Conservation (phyloP, 768 basidiomycete genomes). For the Phanerodontia chrysosporium region DNA sequence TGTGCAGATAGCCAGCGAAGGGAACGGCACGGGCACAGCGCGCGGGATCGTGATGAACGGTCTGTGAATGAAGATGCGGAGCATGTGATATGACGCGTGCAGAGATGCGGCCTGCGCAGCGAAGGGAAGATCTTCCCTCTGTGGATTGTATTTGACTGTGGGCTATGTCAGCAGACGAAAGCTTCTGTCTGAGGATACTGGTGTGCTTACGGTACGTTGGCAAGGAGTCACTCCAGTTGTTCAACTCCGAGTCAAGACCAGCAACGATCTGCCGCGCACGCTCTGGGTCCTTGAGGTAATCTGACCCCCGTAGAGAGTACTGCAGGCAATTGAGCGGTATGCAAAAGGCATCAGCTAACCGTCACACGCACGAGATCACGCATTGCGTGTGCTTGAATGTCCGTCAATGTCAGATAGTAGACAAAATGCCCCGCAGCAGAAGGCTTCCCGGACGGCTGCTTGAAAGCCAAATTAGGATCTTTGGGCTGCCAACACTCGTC, state of each 20-base stretch:
- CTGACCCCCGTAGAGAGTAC: neutral
- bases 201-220: conserved; percentile 54
- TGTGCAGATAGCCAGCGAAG: conserved; percentile 47
- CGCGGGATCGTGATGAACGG: conserved; percentile 70
- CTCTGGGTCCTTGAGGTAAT: neutral
- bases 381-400: conserved; percentile 59
- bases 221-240: neutral
- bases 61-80: conserved; percentile 68
- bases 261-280: conserved; percentile 48
- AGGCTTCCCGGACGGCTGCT: conserved; percentile 55
- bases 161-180: neutral
- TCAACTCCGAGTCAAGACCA: conserved; percentile 62
- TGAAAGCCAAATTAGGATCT: conserved; percentile 50
- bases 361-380: conserved; percentile 51
- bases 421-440: conserved; percentile 55
- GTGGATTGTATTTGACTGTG: conserved; percentile 24
- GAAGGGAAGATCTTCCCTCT: conserved; percentile 14
- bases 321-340: neutral
- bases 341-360: neutral
- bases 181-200: neutral
- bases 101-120: conserved; percentile 35
- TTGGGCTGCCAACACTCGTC: conserved; percentile 66
- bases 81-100: conserved; percentile 40
- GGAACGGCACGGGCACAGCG: conserved; percentile 36
- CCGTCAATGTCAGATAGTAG: conserved; percentile 53